These are phyloP conservation scores for Wallemia mellicola DNA, from an alignment of 1,284 basidiomycete genomes.

Conservation along the genomic window DNA sequence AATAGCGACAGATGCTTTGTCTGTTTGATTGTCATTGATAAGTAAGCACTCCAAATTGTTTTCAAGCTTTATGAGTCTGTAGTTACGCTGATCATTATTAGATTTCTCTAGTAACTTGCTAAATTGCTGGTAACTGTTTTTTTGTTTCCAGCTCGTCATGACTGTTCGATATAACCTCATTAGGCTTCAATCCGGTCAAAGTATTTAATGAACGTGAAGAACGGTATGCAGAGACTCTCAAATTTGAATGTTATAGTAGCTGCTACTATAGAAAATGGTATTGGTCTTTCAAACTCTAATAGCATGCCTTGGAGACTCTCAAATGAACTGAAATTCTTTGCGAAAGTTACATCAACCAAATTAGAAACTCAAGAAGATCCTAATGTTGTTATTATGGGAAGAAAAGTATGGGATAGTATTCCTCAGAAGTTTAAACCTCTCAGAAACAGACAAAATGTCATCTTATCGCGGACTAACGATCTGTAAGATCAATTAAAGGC, in stretches of 20 bases:
- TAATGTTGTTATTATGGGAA: conserved; percentile 82
- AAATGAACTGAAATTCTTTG: conserved; percentile 81
- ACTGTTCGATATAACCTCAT: not conserved
- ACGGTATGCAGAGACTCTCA: not conserved
- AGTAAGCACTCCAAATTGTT: conserved; percentile 70
- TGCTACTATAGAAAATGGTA: conserved; percentile 59
- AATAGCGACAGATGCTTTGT: conserved; percentile 82
- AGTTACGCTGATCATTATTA: conserved; percentile 40
- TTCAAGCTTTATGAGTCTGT: conserved; percentile 48
- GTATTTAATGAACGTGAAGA: not conserved
- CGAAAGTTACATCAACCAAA: conserved; percentile 35
- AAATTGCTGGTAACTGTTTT: conserved; percentile 14
- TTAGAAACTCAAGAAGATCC: conserved; percentile 17
- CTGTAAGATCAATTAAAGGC: conserved; percentile 31
- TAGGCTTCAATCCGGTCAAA: not conserved
- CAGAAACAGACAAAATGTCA: conserved; percentile 41
- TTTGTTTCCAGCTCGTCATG: not conserved
- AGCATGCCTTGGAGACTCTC: conserved; percentile 65
- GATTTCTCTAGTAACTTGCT: conserved; percentile 40
- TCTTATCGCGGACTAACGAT: conserved; percentile 35
- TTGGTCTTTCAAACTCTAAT: conserved; percentile 33
- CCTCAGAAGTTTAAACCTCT: conserved; percentile 66
- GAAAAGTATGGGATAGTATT: conserved; percentile 94
- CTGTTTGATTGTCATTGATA: conserved; percentile 57
- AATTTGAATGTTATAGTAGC: conserved; percentile 66